Conservation (phyloP, 2,329 filamentous ascomycete species). For the Herpotrichia juniperi region DNA sequence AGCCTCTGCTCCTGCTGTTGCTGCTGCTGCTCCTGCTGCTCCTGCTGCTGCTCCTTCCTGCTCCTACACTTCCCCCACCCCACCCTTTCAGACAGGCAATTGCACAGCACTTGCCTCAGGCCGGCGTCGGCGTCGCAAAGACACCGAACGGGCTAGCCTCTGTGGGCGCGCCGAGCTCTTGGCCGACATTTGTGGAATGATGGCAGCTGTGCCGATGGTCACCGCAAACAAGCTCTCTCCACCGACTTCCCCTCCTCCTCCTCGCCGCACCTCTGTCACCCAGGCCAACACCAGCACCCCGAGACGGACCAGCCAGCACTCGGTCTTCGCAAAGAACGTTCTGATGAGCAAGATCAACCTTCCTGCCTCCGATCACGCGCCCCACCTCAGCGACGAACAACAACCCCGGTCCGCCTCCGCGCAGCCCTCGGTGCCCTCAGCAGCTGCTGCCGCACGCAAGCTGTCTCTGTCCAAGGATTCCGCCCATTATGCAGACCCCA, state of each 20-base stretch:
- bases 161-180: neutral
- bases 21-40: too few relatives aligned
- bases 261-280: constrained; percentile 27
- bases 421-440: constrained; percentile 14
- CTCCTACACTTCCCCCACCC: too few relatives aligned
- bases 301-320: constrained; percentile 53
- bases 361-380: constrained; percentile 24
- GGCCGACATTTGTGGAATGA: neutral
- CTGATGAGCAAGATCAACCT: constrained; percentile 53
- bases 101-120: too few relatives aligned
- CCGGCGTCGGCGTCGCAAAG: neutral
- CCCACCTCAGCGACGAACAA: constrained; percentile 20
- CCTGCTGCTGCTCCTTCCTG: too few relatives aligned
- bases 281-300: constrained; percentile 18
- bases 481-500: constrained; percentile 29
- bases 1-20: neutral
- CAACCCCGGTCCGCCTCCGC: constrained; percentile 26
- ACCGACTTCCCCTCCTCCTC: constrained; percentile 12
- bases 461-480: constrained; percentile 1
- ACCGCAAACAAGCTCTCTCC: neutral
- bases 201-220: constrained; percentile 10
- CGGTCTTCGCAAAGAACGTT: constrained; percentile 54
- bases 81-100: too few relatives aligned
- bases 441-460: neutral
- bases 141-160: neutral